These are phyloP conservation scores for Sporisorium scitamineum DNA, from an alignment of 1,284 basidiomycete genomes.

Conservation along the genomic window DNA sequence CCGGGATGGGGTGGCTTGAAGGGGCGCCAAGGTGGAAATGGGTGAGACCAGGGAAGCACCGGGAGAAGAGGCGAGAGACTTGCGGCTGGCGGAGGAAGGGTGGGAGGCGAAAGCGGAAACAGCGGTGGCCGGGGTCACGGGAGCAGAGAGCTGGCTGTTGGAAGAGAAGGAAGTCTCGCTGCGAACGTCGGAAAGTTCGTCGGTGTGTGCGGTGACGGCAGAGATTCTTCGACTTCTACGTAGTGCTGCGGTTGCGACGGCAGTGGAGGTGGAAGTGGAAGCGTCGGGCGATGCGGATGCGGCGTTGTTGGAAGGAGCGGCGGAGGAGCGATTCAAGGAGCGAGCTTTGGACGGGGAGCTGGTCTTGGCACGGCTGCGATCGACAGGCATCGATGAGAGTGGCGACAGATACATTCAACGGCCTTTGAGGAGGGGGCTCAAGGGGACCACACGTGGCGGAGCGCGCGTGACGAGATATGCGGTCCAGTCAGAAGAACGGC, in stretches of 20 bases:
- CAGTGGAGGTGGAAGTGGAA: not conserved
- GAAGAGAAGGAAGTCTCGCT: conserved; percentile 34
- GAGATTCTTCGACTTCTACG: conserved; percentile 36
- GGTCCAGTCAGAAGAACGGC: not conserved
- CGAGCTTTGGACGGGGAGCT: conserved; percentile 46
- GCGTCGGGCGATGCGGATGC: not conserved
- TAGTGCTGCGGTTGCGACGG: conserved; percentile 4
- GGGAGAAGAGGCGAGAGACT: conserved; percentile 21
- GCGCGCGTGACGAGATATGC: not conserved
- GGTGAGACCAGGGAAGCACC: conserved; percentile 29
- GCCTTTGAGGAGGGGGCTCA: conserved; percentile 3
- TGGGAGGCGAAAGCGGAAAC: conserved; percentile 25
- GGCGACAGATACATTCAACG: not conserved
- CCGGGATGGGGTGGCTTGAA: conserved; percentile 38
- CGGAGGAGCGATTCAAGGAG: conserved; percentile 17
- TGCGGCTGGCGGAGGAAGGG: conserved; percentile 33
- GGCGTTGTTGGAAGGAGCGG: not conserved
- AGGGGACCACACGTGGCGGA: not conserved
- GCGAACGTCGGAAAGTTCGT: conserved; percentile 30
- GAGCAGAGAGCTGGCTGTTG: conserved; percentile 23
- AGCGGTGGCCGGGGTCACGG: conserved; percentile 36
- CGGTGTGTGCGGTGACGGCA: conserved; percentile 17
- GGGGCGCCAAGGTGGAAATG: conserved; percentile 40
- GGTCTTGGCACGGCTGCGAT: conserved; percentile 33
- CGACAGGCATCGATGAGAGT: conserved; percentile 41